Base-by-base conservation (phyloP, 441 rosid species). In the Adansonia rubrostipa region DNA sequence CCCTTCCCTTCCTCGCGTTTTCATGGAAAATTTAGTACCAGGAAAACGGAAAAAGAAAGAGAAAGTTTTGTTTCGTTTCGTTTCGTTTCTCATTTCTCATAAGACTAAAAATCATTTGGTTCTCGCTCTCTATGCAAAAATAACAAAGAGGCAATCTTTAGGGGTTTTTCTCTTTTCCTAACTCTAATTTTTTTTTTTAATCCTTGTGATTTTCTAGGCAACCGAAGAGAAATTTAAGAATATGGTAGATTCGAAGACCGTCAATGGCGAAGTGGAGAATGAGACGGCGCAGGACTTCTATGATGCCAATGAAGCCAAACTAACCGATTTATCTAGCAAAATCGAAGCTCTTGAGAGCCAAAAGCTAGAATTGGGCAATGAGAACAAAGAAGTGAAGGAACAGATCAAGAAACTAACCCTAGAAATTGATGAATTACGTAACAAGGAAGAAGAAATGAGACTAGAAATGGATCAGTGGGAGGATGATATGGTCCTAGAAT, bases 211-310 rank as follows among this genome's bases (percentile, higher is more conserved):
- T 71, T 71, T 51, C 24, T 36, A n/a, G 75, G 64, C 33, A n/a
- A 3, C 48, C 50, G 4, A 33, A 54, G 48, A 5, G 45, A n/a
- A 17, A 1, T 63, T 63, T 6, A 62, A 33, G 45, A 61, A 8
- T 33, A 91, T 91, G 94, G 91, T 88, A 54, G 97, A 90, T 15
- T 84, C 83, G 60, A 77, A 71, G 17, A 80, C 47, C 61, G 5
- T 66, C 17, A 86, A 89, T 79, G 94, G 89, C 77, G 82, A 75
- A 9, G 70, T 42, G 1, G 80, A 80, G 24, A 81, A 85, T 75
- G 80, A 45, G 76, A 66, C 80, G 10, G 79, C 40, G 53, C 89
- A 92, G 22, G 82, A 48, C 56, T 87, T 85, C 80, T 78, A 77
- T 81, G 88, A 76, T 66, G 54, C 80, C 24, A 87, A 85, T 81